Base-by-base conservation (phyloP, 257 asterid genomes). In the Nicotiana attenuata region DNA sequence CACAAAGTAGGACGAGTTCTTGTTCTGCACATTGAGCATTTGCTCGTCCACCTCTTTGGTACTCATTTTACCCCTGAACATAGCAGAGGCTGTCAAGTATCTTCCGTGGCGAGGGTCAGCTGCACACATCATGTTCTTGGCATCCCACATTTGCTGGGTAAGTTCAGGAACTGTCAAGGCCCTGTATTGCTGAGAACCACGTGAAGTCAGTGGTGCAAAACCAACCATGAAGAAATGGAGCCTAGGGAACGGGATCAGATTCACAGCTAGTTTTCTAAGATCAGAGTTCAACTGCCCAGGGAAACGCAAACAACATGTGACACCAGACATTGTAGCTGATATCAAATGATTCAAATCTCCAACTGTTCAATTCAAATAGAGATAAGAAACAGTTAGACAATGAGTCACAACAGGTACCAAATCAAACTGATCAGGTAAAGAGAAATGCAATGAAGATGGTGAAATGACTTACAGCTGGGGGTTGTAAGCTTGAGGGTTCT, bases 151-250 rank as follows among this genome's bases (percentile, higher is more conserved):
- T 24, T 73, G 79, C 0, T 73, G 79, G 15, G 79, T 73, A 4
- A 73, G 79, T 28, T 73, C 79, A 7, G 79, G 79, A 0, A 73
- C 79, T 7, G 79, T 73, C 61, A 73, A 73, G 7, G 79, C 79
- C 20, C 79, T n/a, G 41, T 73, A 73, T 73, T 73, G 79, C 79
- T 73, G 79, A 73, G 79, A 73, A 73, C 79, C 79, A 24, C 79
- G 79, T 15, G 79, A 73, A 47, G 79, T 73, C 61, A 73, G 16
- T 47, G 79, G 79, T 6, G 79, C 79, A 47, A 73, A 73, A 47
- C 79, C 79, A 73, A 73, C 79, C 79, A 73, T 73, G 59, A 73
- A 73, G 8, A 73, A 73, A 14, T 73, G 79, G 20, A 73, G 79
- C 79, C 79, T 73, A 24, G 79, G 79, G 61, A 73, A 73, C 24